Conservation (phyloP, 495 filamentous ascomycete genomes). For the Lepraria neglecta region DNA sequence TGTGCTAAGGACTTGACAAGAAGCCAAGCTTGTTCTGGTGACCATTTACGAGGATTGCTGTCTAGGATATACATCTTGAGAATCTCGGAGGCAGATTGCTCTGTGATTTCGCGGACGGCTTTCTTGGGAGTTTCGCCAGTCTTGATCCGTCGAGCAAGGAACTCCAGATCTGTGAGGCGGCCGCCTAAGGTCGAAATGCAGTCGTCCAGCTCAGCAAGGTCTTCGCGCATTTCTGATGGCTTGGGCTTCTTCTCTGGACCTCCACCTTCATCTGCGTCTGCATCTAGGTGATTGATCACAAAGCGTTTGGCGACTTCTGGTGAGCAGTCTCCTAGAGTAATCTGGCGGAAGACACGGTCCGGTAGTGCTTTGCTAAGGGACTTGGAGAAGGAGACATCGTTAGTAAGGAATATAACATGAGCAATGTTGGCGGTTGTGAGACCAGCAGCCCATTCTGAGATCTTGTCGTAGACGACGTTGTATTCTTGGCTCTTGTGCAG, state of each 20-base stretch:
- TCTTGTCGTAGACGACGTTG: conserved; percentile 76
- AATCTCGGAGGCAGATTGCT: conserved; percentile 81
- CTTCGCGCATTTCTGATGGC: conserved; percentile 36
- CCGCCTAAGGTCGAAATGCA: conserved; percentile 80
- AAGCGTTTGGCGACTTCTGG: conserved; percentile 82
- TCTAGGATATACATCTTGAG: conserved; percentile 84
- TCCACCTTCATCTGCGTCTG: conserved; percentile 38
- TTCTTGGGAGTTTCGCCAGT: conserved; percentile 76
- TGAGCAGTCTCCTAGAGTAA: conserved; percentile 77
- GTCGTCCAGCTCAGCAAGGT: conserved; percentile 60
- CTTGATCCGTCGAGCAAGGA: conserved; percentile 83
- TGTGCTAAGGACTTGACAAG: conserved; percentile 67
- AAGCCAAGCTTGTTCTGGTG: conserved; percentile 80
- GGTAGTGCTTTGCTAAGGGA: conserved; percentile 80
- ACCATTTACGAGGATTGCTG: conserved; percentile 54
- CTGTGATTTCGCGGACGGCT: conserved; percentile 84
- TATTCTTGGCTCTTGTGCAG: conserved; percentile 69
- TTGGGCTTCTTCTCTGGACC: conserved; percentile 34
- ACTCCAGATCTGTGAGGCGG: conserved; percentile 87
- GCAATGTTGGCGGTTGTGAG: conserved; percentile 87
- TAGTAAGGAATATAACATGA: conserved; percentile 95
- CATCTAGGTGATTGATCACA: conserved; percentile 74
- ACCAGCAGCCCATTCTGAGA: conserved; percentile 84
- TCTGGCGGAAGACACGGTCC: conserved; percentile 81
- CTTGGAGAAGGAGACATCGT: conserved; percentile 84